These are phyloP conservation scores for Hemileia vastatrix DNA, from an alignment of 1,284 basidiomycete species.

Conservation along the genomic window DNA sequence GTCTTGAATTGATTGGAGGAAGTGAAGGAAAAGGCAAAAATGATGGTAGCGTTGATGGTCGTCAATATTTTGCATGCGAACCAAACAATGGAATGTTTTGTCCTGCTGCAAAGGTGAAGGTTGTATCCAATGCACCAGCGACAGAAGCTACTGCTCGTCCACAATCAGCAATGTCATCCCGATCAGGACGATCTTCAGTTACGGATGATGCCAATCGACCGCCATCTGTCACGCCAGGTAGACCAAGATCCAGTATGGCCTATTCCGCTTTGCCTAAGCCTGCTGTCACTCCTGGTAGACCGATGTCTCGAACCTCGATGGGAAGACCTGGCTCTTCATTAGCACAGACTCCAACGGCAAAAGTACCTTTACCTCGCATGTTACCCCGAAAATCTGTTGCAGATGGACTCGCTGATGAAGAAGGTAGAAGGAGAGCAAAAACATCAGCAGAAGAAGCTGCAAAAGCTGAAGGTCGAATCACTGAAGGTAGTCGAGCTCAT, in stretches of 20 bases:
- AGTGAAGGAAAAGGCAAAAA: conserved; percentile 41
- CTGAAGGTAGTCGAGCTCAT: conserved; percentile 22
- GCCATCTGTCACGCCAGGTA: neutral
- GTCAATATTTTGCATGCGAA: conserved; percentile 41
- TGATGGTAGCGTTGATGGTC: conserved; percentile 38
- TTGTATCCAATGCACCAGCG: conserved; percentile 28
- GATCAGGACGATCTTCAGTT: neutral
- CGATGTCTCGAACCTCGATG: neutral
- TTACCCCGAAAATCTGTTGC: too few relatives aligned
- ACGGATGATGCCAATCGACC: neutral
- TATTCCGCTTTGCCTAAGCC: too few relatives aligned
- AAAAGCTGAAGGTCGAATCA: conserved; percentile 24
- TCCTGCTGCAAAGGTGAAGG: conserved; percentile 32
- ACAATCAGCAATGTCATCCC: conserved; percentile 33
- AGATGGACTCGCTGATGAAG: neutral
- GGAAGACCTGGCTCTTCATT: too few relatives aligned
- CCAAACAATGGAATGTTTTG: conserved; percentile 40
- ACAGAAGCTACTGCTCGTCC: conserved; percentile 38
- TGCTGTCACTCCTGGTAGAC: neutral
- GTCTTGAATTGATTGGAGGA: conserved; percentile 38
- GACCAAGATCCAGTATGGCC: neutral
- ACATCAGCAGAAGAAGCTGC: conserved; percentile 24
- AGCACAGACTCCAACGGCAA: too few relatives aligned
- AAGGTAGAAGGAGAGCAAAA: conserved; percentile 15
- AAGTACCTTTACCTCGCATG: too few relatives aligned